Base-by-base conservation (phyloP, 805 yeast species). In the Pichia kluyveri region DNA sequence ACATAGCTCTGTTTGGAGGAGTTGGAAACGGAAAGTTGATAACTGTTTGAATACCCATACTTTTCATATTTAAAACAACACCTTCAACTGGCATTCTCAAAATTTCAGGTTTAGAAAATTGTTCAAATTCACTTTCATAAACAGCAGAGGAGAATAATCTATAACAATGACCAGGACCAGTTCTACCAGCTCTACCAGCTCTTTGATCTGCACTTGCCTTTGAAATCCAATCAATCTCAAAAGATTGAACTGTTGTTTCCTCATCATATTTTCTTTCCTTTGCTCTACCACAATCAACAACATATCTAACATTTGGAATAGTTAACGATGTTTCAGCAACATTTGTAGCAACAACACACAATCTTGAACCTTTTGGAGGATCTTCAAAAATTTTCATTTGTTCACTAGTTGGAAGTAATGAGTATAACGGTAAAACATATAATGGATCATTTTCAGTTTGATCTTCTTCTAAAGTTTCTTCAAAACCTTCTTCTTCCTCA, bases 111-210 rank as follows among this genome's bases (percentile, higher is more conserved):
- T 72, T 73, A 11, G 93, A 75, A 59, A 93, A 93, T 59, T 83
- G 88, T 4, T 72, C 72, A 61, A 93, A 93, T 54, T 83, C 93
- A 52, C 81, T 77, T 61, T 93, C 97, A 63, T 72, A 93, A 8
- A 95, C 85, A 2, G 99, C 99, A 15, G 98, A 90, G 0, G 98
- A 91, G 59, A 74, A 93, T 14, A 93, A 65, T 51, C 99, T 71
- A 63, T 93, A 93, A 63, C 96, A 87, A 60, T 93, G 98, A 50
- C 99, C 99, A 0, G 99, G 97, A 0, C 98, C 99, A 0, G 96
- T 87, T 71, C 96, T 79, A 36, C 96, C 96, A 10, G 96, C 96
- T 69, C 96, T 77, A 53, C 67, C 67, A 18, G 66, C 69, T 69
- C 99, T 77, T 70, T 93, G 99, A 55, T 80, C 93, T 0, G 98